Base-by-base conservation (phyloP, 2,329 filamentous ascomycete species). In the Arthrinium puccinioides region DNA sequence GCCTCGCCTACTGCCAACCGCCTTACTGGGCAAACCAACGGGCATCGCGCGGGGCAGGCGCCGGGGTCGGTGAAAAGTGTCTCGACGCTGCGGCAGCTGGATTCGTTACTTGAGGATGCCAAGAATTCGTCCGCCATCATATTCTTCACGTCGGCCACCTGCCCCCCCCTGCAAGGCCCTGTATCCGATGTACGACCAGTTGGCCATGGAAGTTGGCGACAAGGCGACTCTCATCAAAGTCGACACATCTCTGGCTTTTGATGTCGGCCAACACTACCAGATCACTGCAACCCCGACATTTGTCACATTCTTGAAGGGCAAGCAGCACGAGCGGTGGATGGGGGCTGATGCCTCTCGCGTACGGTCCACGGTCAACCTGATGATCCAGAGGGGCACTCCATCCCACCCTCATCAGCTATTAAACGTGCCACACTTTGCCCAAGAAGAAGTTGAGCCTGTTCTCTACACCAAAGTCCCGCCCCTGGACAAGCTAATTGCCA, bases 141-240 rank as follows among this genome's bases (percentile, higher is more conserved):
- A 39, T 96, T 96, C 67, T 97, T 97, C 64, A 96, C 90, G 0
- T 94, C 87, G 4, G 76, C 84, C 3, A 92, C 82, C 3, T 96
- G 89, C 54, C 74, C 79, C 1, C n/a, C 88, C 89, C 0, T 96
- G 90, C 71, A 90, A 84, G 57, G 63, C 78, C 13, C 72, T 90
- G 3, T 94, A 95, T 51, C 87, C 89, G 1, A 62, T 82, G 1
- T 97, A 87, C 51, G 84, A 94, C 43, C 71, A 86, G 45, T 68
- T 96, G 1, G 88, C 89, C 2, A 76, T 74, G 19, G 83, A 94
- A 54, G 70, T 81, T 20, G 81, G 75, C 2, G 64, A 74, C 21
- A 81, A 81, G 48, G 81, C 79, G 4, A 65, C 77, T 0, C 73
- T 96, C 32, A 80, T 96, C 62, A 92, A 94, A 54, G 79, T 94